A percentile compares a stretch with the other conserved stretches of the same genome.
phyloP scores from a whole-genome alignment of 345 rosid genomes.

The Gossypium thurberi region DNA sequence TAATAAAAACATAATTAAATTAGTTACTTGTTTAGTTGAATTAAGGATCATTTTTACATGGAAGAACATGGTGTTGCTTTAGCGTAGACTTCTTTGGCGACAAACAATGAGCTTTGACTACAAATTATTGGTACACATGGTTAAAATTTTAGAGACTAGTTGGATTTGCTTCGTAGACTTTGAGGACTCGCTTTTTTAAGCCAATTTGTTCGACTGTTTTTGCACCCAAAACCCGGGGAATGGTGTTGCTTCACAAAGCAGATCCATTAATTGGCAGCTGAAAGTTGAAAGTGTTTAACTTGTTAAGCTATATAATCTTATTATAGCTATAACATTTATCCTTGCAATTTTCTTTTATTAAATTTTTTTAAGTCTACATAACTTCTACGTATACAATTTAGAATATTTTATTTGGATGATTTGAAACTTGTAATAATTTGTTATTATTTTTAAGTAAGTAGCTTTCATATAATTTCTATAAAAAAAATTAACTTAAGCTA shows the following conservation, averaged over 20 bases:
- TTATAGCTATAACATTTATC: too few relatives aligned
- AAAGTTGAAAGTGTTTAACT: background rate
- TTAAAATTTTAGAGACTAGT: too few relatives aligned
- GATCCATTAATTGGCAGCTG: too few relatives aligned
- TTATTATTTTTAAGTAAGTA: background rate
- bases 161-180: too few relatives aligned
- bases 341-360: too few relatives aligned
- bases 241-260: too few relatives aligned
- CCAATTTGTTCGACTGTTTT: background rate
- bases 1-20: background rate
- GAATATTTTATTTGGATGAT: too few relatives aligned
- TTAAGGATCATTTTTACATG: background rate
- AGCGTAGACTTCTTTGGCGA: background rate
- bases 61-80: background rate
- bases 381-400: background rate
- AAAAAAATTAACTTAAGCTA: background rate
- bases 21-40: background rate
- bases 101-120: background rate
- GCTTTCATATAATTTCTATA: background rate
- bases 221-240: conserved; percentile 2
- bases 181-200: background rate
- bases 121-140: background rate
- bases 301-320: background rate
- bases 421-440: background rate
- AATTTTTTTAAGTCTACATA: background rate